These are phyloP conservation scores for Escovopsis weberi DNA, from an alignment of 2,329 filamentous ascomycete species.

Conservation along the genomic window DNA sequence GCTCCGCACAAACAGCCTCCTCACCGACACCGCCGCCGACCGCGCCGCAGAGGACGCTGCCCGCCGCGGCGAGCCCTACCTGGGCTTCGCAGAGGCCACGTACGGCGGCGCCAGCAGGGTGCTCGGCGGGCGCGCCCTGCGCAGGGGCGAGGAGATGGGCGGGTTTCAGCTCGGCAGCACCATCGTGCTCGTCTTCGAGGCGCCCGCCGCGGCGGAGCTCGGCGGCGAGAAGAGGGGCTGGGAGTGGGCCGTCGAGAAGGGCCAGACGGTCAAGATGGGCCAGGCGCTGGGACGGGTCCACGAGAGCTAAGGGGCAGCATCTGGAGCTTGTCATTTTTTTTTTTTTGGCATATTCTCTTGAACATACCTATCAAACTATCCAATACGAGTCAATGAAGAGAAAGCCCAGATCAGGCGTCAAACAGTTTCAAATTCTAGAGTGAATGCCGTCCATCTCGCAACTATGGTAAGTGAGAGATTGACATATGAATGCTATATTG, in stretches of 20 bases:
- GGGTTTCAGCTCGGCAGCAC: conserved; percentile 94
- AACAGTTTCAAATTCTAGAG: too few relatives aligned
- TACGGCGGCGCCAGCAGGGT: conserved; percentile 67
- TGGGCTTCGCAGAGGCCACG: conserved; percentile 85
- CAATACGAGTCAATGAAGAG: too few relatives aligned
- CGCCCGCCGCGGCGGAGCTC: conserved; percentile 46
- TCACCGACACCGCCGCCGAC: conserved; percentile 85
- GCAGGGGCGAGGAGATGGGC: conserved; percentile 90
- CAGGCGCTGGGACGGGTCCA: conserved; percentile 68
- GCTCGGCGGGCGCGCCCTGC: conserved; percentile 68
- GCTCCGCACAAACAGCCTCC: conserved; percentile 79
- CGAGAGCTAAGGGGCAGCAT: conserved; percentile 22
- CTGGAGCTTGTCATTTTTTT: neutral
- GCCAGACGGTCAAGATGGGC: conserved; percentile 78
- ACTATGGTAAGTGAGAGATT: too few relatives aligned
- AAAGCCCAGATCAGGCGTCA: too few relatives aligned
- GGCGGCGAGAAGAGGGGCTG: conserved; percentile 53
- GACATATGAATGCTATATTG: too few relatives aligned
- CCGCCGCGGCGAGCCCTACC: conserved; percentile 62
- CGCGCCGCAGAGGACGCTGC: conserved; percentile 68
- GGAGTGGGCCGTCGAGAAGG: conserved; percentile 76
- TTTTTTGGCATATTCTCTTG: too few relatives aligned
- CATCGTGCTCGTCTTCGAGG: conserved; percentile 92
- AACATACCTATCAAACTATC: too few relatives aligned
- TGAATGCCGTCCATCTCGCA: too few relatives aligned